phyloP scores from a whole-genome alignment of 2,329 filamentous ascomycete genomes.

The Neopestalotiopsis sp. region DNA sequence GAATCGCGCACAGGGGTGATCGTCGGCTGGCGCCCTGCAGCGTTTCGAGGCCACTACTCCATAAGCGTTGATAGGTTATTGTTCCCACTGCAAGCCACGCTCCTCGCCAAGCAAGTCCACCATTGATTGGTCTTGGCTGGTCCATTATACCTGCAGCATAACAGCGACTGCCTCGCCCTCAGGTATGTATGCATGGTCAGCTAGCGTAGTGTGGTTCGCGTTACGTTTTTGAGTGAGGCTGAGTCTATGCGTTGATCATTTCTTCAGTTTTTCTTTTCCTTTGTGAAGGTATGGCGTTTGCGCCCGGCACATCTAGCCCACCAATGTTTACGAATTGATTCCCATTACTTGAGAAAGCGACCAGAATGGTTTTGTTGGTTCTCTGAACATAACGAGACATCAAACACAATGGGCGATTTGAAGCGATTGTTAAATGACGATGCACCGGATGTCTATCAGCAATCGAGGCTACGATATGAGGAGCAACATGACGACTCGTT shows the following conservation, averaged over 20 bases:
- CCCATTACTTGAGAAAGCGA: too few species aligned
- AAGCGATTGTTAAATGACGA: too few species aligned
- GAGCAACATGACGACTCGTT: too few species aligned
- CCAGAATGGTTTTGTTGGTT: too few species aligned
- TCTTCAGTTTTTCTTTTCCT: neutral
- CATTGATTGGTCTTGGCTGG: neutral
- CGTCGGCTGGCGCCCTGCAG: neutral
- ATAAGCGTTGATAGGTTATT: constrained; percentile 9
- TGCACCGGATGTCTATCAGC: too few species aligned
- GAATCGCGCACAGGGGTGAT: neutral
- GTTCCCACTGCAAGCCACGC: neutral
- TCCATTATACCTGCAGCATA: neutral
- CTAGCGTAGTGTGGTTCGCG: neutral
- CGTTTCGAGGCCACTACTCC: neutral
- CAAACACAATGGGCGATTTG: too few species aligned
- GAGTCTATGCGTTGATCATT: neutral
- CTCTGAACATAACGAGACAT: too few species aligned
- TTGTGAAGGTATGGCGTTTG: neutral
- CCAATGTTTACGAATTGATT: too few species aligned
- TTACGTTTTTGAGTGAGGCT: neutral
- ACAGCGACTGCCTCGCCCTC: neutral
- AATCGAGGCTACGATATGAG: too few species aligned
- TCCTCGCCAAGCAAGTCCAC: neutral
- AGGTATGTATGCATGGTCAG: neutral
- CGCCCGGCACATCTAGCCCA: neutral